phyloP scores from a whole-genome alignment of 768 basidiomycete species.

The Omphalotus guepiniiformis region DNA sequence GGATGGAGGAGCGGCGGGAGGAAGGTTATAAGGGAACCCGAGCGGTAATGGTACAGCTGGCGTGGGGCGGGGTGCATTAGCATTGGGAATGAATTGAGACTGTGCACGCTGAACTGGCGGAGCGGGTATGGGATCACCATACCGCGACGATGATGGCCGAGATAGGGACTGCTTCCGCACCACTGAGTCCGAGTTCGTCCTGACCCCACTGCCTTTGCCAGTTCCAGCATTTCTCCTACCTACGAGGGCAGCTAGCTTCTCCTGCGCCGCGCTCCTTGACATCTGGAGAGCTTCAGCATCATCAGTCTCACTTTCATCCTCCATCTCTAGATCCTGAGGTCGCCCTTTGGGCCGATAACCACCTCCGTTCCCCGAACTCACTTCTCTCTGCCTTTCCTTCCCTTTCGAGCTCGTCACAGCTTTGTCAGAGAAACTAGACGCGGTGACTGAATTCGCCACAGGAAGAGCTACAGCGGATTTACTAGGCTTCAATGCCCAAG shows the following conservation, averaged over 20 bases:
- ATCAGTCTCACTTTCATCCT: constrained; percentile 52
- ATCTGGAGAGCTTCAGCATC: constrained; percentile 41
- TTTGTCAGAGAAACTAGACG: constrained; percentile 3
- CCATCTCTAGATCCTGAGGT: constrained; percentile 62
- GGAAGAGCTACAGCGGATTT: constrained; percentile 61
- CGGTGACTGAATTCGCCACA: constrained; percentile 31
- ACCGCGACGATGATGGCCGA: too few species aligned
- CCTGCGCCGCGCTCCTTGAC: constrained; percentile 66
- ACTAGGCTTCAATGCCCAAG: constrained; percentile 38
- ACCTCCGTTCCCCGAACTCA: constrained; percentile 27
- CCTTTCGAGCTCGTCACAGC: not conserved
- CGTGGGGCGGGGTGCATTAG: not conserved
- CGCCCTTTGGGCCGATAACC: constrained; percentile 63
- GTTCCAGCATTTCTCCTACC: constrained; percentile 5
- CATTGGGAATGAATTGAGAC: constrained; percentile 14
- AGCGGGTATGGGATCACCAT: constrained; percentile 9
- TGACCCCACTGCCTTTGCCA: constrained; percentile 49
- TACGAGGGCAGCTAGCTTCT: constrained; percentile 29
- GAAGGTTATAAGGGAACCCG: constrained; percentile 70
- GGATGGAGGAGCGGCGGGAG: constrained; percentile 45
- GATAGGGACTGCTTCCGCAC: constrained; percentile 11
- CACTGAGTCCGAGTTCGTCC: too few species aligned
- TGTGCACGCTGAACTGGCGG: constrained; percentile 4
- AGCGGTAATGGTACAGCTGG: constrained; percentile 54
- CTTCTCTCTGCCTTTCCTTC: constrained; percentile 16